A percentile compares a stretch with the other conserved stretches of the same genome.
Evolutionary conservation across 176 grass and related monocot genomes (phyloP).

Genomic region (Rhynchospora breviuscula): DNA sequence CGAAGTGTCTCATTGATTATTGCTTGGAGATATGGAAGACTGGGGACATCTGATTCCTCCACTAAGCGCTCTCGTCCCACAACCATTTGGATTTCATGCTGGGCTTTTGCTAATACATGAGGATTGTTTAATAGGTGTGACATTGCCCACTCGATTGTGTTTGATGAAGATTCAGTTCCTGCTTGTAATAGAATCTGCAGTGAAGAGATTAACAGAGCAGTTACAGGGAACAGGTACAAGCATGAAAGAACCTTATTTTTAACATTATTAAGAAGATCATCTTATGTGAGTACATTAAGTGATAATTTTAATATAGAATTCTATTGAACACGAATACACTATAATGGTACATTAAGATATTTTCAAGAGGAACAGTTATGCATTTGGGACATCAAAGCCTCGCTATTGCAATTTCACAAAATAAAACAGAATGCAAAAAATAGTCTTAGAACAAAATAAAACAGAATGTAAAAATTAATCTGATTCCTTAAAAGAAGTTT

Average conservation of each 20-base stretch:
- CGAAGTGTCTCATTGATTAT: slow-evolving; percentile 44
- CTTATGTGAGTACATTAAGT: background rate
- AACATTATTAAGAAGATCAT: background rate
- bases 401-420: too few species aligned
- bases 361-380: background rate
- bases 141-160: slow-evolving; percentile 23
- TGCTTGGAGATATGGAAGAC: slow-evolving; percentile 33
- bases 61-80: slow-evolving; percentile 9
- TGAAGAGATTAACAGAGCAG: background rate
- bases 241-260: background rate
- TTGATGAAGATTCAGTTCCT: slow-evolving; percentile 47
- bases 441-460: too few species aligned
- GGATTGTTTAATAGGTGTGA: slow-evolving; percentile 17
- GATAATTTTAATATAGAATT: background rate
- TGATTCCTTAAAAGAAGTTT: too few species aligned
- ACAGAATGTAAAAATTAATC: too few species aligned
- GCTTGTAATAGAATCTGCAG: slow-evolving; percentile 32
- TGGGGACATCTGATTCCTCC: slow-evolving; percentile 12
- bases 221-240: background rate
- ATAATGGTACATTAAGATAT: background rate
- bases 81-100: background rate
- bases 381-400: background rate
- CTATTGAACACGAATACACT: too few species aligned
- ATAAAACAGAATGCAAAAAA: too few species aligned
- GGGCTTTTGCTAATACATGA: background rate